Evolutionary conservation across 768 basidiomycete genomes (phyloP), one percentile per base, ranked within the genome.

Genomic region (Termitomyces heimii): DNA sequence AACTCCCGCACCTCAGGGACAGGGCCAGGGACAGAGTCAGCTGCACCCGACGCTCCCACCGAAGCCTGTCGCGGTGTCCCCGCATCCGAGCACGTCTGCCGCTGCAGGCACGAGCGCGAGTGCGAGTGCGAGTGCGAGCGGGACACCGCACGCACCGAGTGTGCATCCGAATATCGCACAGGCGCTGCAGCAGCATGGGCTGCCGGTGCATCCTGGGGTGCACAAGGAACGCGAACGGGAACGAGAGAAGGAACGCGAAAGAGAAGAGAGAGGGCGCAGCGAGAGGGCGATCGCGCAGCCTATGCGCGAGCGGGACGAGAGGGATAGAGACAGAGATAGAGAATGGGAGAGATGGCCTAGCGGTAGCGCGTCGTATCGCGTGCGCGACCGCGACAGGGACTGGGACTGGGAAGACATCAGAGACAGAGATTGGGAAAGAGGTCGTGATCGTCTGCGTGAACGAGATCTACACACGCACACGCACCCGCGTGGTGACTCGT

Each of bases 201-300:
- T 65, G 22, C 65, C 65, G 9, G 42, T 26, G 39, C 63, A 61
- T 49, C 63, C 62, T 7, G 62, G 20, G 9, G 40, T 34, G 24
- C 39, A 54, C 22, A 20, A 16, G 22, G 39, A 57, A n/a, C 20
- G 43, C 12, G 50, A 44, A 13, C 14, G 48, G 1, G 39, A 50
- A 20, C 13, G 16, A 54, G 34, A 54, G 42, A n/a, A n/a, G n/a
- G n/a, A n/a, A n/a, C n/a, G n/a, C n/a, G n/a, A n/a, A n/a, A n/a
- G n/a, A n/a, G n/a, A n/a, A n/a, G n/a, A n/a, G n/a, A n/a, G n/a
- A n/a, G n/a, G n/a, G n/a, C n/a, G n/a, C n/a, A n/a, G 31, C 12
- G 35, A 35, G 14, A 35, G 35, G 16, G 56, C 26, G n/a, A 50
- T 57, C 8, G 58, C 57, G 10, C 42, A 51, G 51, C 60, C 62